Evolutionary conservation across 176 grass and related monocot genomes (phyloP), one percentile per base, ranked within the genome.

Genomic region (Aegilops longissima): DNA sequence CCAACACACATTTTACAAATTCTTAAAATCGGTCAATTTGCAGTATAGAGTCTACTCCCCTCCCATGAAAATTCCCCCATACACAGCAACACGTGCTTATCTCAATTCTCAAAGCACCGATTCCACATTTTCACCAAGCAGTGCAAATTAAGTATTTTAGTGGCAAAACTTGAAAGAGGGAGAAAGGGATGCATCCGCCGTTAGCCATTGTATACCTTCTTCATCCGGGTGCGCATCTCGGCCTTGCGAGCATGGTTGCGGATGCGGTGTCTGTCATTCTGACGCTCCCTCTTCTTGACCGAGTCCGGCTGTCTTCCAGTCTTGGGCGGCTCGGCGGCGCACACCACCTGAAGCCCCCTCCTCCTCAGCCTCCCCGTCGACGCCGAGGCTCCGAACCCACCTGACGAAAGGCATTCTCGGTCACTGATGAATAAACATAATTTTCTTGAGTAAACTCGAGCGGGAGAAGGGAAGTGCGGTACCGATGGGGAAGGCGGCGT

Each of bases 191-290:
- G 23, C 33, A 25, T 13, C 80, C 31, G 16, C 72, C 17, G 18
- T 23, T 24, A 21, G n/a, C 67, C 25, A n/a, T 80, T 52, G 8
- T 10, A 21, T 78, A 94, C 93, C 90, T 92, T 94, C 68, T 90
- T 94, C 90, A 94, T 94, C 87, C 93, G 69, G 67, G 93, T 94
- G 84, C 76, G 87, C 78, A 94, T 94, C 87, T 94, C 93, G n/a
- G 93, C 90, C 84, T 94, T 94, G 78, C 84, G 90, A 34, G 93
- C 87, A 63, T 92, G 90, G 85, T 92, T 87, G 85, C 88, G 90
- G 73, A 92, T 89, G 78, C 90, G 81, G 45, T 83, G 87, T 21
- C n/a, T 85, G 10, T 94, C 93, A 29, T 84, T 84, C 87, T 94
- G 93, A 44, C 93, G 90, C 85, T 91, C 90, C 90, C 93, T 92